Evolutionary conservation across 768 basidiomycete species (phyloP), one percentile per base, ranked within the genome.

Genomic region (Strobilomyces dryophilus): DNA sequence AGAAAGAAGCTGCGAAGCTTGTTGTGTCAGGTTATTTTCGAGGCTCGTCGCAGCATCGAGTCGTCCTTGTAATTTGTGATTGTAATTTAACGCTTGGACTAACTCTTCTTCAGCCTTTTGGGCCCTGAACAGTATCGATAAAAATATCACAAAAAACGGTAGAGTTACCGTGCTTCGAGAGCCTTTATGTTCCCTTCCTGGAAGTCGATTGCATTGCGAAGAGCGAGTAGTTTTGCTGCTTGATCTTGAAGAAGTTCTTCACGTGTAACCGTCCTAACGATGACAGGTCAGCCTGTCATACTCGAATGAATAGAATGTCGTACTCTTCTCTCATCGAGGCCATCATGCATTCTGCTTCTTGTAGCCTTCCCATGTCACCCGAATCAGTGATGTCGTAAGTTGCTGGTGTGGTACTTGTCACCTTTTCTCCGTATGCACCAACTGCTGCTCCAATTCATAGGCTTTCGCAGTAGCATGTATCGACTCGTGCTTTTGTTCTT

Each of bases 301-400:
- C 53, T 45, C 41, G n/a, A 36, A 18, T 50, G 54, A 60, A 62
- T 60, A 60, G 66, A 68, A 66, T 52, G 42, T 35, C 55, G 2
- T 42, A 69, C 68, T 70, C 64, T 55, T 68, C 68, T 56, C 24
- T 67, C 69, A 68, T 60, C 37, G 68, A 65, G 18, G 53, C 14
- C 47, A 67, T 57, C 45, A 53, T 37, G 21, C 63, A 63, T 41
- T 64, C 63, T 20, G 56, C 55, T 52, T 68, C 68, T 49, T 67
- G 57, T 31, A 67, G 48, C 18, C 68, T 68, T 57, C 34, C 12
- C 51, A 47, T 40, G 34, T 39, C 36, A 29, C 42, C 18, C 40
- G 42, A 37, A 45, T 71, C 36, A 60, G 54, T 48, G 48, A 46
- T 41, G 34, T 54, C 40, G 40, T 41, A 24, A 29, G 15, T 20